Evolutionary conservation across 1,139 yeast genomes (phyloP), one percentile per base, ranked within the genome.

Genomic region (Sugiyamaella japonica): DNA sequence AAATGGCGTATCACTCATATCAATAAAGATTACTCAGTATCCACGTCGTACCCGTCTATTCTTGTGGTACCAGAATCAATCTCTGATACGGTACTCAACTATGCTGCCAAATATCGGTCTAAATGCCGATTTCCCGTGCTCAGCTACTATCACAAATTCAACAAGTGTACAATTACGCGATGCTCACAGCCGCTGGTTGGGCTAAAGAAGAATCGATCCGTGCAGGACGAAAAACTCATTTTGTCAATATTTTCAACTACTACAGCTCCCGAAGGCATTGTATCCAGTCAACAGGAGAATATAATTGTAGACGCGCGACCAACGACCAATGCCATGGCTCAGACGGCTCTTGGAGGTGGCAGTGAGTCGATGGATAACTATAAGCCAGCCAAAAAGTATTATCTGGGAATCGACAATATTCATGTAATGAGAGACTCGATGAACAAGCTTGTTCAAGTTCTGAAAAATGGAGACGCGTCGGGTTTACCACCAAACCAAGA

Each of bases 141-240:
- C 42, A 82, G 91, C 1, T 93, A 90, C 69, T 85, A 80, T 63
- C 90, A 90, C 68, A 71, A 80, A 53, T 73, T 77, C 49, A 89
- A 88, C 66, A 48, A 48, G 40, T 86, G 95, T 65, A 81, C 93
- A 1, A 90, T 93, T 31, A 86, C 95, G 0, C 75, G 99, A 57
- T 89, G 97, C 63, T 79, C 98, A 1, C 99, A 93, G 70, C 99
- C 99, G 0, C 73, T 93, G 64, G 95, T 91, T 1, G 99, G 99
- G 0, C 65, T 93, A 23, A 90, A 89, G 58, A 96, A 91, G 67
- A 84, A 85, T 61, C 75, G 98, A 47, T 89, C 96, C 1, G 79
- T 89, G 17, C 99, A 93, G 69, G 99, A 93, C 73, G 99, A 93
- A 66, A 86, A 82, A 61, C 72, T 93, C 44, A 77, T 91, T 3